phyloP scores from a whole-genome alignment of 176 grass and related monocot genomes.

The Oryza australiensis region DNA sequence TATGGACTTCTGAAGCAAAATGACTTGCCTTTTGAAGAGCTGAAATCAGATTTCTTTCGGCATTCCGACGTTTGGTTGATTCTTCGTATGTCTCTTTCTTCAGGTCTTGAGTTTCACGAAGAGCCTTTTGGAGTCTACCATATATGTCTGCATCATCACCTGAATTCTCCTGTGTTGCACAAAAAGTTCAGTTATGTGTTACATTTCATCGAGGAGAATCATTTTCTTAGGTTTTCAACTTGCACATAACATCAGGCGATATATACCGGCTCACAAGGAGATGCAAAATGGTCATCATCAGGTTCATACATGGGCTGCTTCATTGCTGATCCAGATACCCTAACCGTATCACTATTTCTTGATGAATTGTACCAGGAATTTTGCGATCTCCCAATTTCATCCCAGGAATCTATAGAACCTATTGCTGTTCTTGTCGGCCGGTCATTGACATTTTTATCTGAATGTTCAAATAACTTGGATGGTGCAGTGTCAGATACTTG shows the following conservation, averaged over 20 bases:
- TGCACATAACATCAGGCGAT: not conserved
- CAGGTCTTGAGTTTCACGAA: constrained; percentile 49
- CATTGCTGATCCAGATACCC: constrained; percentile 27
- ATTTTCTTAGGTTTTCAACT: not conserved
- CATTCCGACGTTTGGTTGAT: constrained; percentile 56
- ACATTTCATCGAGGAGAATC: not conserved
- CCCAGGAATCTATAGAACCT: constrained; percentile 40
- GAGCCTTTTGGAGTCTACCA: constrained; percentile 58
- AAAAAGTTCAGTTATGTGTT: constrained; percentile 22
- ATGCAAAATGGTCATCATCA: constrained; percentile 10
- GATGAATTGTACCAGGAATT: constrained; percentile 32
- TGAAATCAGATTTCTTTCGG: constrained; percentile 51
- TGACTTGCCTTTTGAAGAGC: constrained; percentile 54
- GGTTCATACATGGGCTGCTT: constrained; percentile 21
- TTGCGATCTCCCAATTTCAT: constrained; percentile 25
- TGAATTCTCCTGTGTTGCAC: constrained; percentile 35
- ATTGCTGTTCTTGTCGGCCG: not conserved
- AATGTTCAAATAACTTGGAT: constrained; percentile 23
- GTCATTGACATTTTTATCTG: not conserved
- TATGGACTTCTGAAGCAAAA: constrained; percentile 17
- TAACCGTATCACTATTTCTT: constrained; percentile 30
- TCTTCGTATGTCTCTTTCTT: constrained; percentile 77
- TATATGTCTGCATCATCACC: constrained; percentile 52
- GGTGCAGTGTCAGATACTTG: not conserved
- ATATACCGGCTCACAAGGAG: constrained; percentile 44